Percentiles rank a stretch among this genome's conserved stretches.
These are phyloP conservation scores for Calonectria multiphialidica DNA, from an alignment of 2,329 filamentous ascomycete genomes.

Conservation along the genomic window DNA sequence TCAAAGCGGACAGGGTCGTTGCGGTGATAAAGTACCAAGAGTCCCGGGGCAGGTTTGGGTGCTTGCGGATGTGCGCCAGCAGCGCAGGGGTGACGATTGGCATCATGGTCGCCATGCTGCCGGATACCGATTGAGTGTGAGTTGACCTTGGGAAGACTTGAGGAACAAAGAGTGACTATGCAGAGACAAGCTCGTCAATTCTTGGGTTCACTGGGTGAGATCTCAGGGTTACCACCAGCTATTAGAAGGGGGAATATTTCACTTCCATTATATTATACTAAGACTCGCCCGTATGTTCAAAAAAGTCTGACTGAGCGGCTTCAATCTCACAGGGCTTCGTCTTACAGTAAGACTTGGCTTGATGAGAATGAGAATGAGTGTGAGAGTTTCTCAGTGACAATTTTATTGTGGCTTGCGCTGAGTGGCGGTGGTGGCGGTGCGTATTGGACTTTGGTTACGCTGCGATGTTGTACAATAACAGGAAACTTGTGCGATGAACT, in stretches of 20 bases:
- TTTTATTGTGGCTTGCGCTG: neutral
- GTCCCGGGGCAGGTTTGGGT: conserved; percentile 38
- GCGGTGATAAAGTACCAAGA: conserved; percentile 44
- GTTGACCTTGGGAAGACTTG: neutral
- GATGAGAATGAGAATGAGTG: too few species aligned
- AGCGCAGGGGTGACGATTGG: conserved; percentile 40
- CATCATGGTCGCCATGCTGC: conserved; percentile 23
- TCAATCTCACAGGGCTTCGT: neutral
- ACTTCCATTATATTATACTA: neutral
- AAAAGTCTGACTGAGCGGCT: neutral
- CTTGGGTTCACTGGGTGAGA: neutral
- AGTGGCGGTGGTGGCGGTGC: neutral
- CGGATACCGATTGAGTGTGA: too few species aligned
- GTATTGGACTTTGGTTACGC: neutral
- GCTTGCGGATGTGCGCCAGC: conserved; percentile 35
- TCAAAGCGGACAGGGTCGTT: conserved; percentile 38
- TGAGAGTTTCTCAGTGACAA: neutral
- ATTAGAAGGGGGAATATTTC: neutral
- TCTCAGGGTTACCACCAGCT: neutral
- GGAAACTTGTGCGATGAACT: too few species aligned
- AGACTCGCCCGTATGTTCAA: neutral
- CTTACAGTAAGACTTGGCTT: neutral
- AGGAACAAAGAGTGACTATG: neutral
- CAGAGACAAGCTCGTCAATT: neutral
- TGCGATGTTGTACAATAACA: neutral